Evolutionary conservation across 139 green algal genomes (phyloP).

Genomic region (Chlamydomonas sphaeroides): DNA sequence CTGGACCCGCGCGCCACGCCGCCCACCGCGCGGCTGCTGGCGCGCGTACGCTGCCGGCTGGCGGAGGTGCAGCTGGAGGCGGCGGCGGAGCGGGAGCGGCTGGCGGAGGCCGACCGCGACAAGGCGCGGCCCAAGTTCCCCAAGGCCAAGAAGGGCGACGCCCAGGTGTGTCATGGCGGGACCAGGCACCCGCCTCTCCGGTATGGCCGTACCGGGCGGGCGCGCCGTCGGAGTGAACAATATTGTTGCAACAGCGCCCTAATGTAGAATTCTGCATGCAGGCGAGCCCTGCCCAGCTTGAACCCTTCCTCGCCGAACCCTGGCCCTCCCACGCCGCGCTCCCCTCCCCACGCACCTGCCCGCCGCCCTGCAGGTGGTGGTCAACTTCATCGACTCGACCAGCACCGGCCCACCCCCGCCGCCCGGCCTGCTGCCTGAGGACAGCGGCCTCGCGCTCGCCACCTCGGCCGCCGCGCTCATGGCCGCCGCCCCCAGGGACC

Average conservation of each 20-base stretch:
- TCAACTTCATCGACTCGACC: constrained; percentile 54
- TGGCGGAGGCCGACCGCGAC: constrained; percentile 45
- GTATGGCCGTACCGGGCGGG: too few species aligned
- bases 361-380: constrained; percentile 22
- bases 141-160: not conserved
- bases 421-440: constrained; percentile 41
- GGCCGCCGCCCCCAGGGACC: constrained; percentile 4
- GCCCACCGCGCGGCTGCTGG: constrained; percentile 49
- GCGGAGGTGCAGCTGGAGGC: constrained; percentile 46
- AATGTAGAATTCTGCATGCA: too few species aligned
- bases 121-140: constrained; percentile 52
- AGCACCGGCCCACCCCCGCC: not conserved
- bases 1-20: constrained; percentile 35
- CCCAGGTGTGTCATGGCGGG: too few species aligned
- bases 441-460: constrained; percentile 40
- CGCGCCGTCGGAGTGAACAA: too few species aligned
- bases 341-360: too few species aligned
- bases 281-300: too few species aligned
- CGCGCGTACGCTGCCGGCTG: constrained; percentile 40
- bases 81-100: constrained; percentile 37
- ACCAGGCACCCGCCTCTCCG: too few species aligned
- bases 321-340: not conserved
- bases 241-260: too few species aligned
- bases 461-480: constrained; percentile 30
- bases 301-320: not conserved